Evolutionary conservation across 1,139 yeast species (phyloP).

Genomic region (Sugiyamaella novakii): DNA sequence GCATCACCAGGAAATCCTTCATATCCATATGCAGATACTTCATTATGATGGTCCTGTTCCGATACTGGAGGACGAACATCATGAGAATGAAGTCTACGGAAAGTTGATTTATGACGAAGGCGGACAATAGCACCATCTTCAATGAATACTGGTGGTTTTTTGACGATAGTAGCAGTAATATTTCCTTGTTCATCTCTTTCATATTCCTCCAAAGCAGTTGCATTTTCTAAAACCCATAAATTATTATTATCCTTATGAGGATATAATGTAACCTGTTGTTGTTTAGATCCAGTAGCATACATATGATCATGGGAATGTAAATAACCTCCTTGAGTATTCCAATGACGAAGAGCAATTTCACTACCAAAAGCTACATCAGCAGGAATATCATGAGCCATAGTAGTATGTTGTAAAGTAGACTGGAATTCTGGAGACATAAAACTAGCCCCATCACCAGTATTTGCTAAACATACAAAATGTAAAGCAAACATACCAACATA

Average conservation of each 20-base stretch:
- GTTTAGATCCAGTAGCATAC: constrained; percentile 91
- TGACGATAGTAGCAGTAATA: constrained; percentile 37
- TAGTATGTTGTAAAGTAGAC: constrained; percentile 69
- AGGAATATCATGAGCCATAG: constrained; percentile 64
- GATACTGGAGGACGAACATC: constrained; percentile 93
- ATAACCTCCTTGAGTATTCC: constrained; percentile 90
- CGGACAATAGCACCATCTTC: constrained; percentile 79
- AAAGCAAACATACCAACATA: constrained; percentile 75
- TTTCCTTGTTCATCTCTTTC: constrained; percentile 36
- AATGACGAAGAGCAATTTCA: constrained; percentile 74
- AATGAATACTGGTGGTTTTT: constrained; percentile 50
- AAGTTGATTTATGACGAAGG: constrained; percentile 66
- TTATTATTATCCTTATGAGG: constrained; percentile 92
- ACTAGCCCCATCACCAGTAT: constrained; percentile 86
- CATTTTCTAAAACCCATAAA: constrained; percentile 57
- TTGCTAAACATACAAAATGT: constrained; percentile 70
- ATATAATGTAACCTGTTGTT: constrained; percentile 86
- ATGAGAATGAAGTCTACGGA: constrained; percentile 90
- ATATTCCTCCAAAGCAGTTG: constrained; percentile 29
- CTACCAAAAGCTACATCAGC: constrained; percentile 92
- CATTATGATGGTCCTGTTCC: constrained; percentile 95
- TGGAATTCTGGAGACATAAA: constrained; percentile 91
- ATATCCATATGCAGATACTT: constrained; percentile 87
- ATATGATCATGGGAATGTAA: constrained; percentile 86
- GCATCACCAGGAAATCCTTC: constrained; percentile 93